phyloP scores from a whole-genome alignment of 2,329 filamentous ascomycete genomes.

The Aspergillus novofumigatus region DNA sequence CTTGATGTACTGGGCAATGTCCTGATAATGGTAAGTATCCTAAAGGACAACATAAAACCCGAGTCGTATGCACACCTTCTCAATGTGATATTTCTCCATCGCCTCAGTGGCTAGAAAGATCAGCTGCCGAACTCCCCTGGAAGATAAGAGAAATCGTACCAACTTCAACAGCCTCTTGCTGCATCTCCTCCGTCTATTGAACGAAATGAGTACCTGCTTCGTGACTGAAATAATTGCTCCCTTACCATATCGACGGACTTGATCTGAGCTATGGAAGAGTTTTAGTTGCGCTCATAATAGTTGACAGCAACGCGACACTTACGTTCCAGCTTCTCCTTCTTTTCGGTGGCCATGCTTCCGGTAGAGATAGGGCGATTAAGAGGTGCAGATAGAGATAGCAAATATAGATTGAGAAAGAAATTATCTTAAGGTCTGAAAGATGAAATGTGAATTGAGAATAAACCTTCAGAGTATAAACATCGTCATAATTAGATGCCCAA shows the following conservation, averaged over 20 bases:
- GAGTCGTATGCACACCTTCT: slow-evolving; percentile 53
- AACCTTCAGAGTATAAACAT: neutral
- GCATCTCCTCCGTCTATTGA: slow-evolving; percentile 88
- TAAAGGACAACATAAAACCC: neutral
- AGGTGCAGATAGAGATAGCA: neutral
- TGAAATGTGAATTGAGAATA: neutral
- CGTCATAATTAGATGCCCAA: neutral
- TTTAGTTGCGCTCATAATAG: slow-evolving; percentile 5
- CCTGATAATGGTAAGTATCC: slow-evolving; percentile 49
- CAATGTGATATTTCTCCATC: slow-evolving; percentile 67
- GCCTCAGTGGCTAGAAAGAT: slow-evolving; percentile 59
- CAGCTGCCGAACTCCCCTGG: slow-evolving; percentile 18
- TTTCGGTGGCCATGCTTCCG: slow-evolving; percentile 44
- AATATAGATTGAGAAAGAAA: neutral
- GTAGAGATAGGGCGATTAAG: neutral
- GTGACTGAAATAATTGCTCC: slow-evolving; percentile 7
- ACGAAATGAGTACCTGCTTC: slow-evolving; percentile 10
- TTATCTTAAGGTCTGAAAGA: neutral
- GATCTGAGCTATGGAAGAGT: slow-evolving; percentile 67
- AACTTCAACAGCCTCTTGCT: slow-evolving; percentile 90
- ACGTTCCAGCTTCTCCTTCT: slow-evolving; percentile 75
- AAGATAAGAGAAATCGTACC: slow-evolving; percentile 55
- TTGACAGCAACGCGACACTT: slow-evolving; percentile 22
- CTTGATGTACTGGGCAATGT: slow-evolving; percentile 95
- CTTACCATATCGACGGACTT: slow-evolving; percentile 98